A percentile compares a stretch with the other conserved stretches of the same genome.
phyloP scores from a whole-genome alignment of 176 grass and related monocot species.

The Carex pumila region DNA sequence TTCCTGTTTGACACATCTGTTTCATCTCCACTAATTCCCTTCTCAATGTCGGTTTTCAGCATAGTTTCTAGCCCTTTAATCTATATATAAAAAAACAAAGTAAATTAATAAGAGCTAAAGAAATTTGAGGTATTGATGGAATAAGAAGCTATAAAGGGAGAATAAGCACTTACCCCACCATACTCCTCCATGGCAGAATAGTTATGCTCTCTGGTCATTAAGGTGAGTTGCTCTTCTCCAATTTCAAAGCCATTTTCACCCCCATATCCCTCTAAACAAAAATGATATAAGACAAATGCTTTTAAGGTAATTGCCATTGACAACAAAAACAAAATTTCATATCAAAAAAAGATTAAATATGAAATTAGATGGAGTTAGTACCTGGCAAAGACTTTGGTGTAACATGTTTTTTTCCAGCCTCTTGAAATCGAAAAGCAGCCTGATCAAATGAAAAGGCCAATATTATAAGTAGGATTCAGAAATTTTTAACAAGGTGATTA shows the following conservation, averaged over 20 bases:
- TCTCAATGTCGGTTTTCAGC: slow-evolving; percentile 60
- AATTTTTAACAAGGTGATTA: not conserved
- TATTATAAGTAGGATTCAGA: not conserved
- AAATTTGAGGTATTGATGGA: not conserved
- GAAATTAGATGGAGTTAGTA: slow-evolving; percentile 13
- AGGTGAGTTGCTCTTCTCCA: slow-evolving; percentile 64
- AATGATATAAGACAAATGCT: not conserved
- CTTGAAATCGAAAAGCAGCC: slow-evolving; percentile 83
- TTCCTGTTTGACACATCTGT: slow-evolving; percentile 43
- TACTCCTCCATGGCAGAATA: slow-evolving; percentile 67
- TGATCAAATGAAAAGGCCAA: slow-evolving; percentile 24
- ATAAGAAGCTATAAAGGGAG: not conserved
- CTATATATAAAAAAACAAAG: slow-evolving; percentile 29
- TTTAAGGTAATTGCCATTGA: not conserved
- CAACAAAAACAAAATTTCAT: not conserved
- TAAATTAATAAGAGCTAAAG: not conserved
- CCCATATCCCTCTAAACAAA: slow-evolving; percentile 21
- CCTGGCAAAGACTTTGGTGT: slow-evolving; percentile 23
- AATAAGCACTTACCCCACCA: slow-evolving; percentile 38
- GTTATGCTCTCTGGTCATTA: slow-evolving; percentile 72
- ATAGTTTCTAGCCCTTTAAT: slow-evolving; percentile 56
- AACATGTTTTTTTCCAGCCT: slow-evolving; percentile 40
- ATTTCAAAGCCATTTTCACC: slow-evolving; percentile 56
- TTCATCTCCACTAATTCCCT: slow-evolving; percentile 50
- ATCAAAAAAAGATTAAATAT: not conserved